Evolutionary conservation across 306 rosid genomes (phyloP), one percentile per base, ranked within the genome.

Genomic region (Medicago arabica): DNA sequence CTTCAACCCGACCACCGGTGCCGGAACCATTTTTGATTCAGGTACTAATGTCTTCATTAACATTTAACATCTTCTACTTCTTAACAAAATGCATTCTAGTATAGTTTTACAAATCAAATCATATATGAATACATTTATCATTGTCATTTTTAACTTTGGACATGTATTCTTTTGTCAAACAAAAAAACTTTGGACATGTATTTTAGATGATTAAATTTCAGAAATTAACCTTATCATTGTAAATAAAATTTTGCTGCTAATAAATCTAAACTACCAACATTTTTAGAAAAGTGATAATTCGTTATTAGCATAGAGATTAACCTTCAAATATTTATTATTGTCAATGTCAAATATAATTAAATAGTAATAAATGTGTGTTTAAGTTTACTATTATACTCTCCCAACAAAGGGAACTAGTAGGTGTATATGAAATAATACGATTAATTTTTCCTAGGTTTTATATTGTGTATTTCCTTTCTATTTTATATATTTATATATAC

Each of bases 21-120:
- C 96, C 1, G 99, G 99, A 18, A 96, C 97, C 51, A 69, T 96
- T 69, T 78, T 96, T 8, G 99, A 96, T 74, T 96, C 99, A 0
- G 98, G 98, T 94, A 34, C 1, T 4, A 88, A 69, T 18, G 0
- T 74, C 77, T 44, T 1, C 0, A 7, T 54, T 49, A 13, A 18
- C 51, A 28, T 28, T 28, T 3, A 28, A 28, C 4, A 55, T 23
- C 43, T 18, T 69, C 6, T 47, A 65, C 9, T 72, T 41, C 4
- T 19, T 7, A 16, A 65, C 18, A 43, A 50, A 38, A 9, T 15
- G 38, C 21, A 17, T 72, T 28, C 7, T 41, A 10, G 3, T 14
- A 54, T 54, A 15, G 9, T 76, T 55, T 53, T 2, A 41, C 15
- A 41, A 43, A 31, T 4, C 15, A 41, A 43, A 31, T 4, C 34